phyloP scores from a whole-genome alignment of 176 grass and related monocot genomes.

The Oryza coarctata region DNA sequence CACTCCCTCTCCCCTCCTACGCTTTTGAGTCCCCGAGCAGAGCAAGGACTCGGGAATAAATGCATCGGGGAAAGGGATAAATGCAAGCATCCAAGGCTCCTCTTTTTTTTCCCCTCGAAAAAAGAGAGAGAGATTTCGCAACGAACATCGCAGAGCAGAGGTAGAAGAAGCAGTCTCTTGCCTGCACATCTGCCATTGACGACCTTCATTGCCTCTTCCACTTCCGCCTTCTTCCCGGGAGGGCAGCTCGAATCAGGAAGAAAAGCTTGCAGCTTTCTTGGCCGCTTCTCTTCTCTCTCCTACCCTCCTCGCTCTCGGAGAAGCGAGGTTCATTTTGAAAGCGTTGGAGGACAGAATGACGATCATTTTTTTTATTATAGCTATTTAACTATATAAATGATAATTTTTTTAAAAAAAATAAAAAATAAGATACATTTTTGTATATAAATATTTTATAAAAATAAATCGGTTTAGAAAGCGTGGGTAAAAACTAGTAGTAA shows the following conservation, averaged over 20 bases:
- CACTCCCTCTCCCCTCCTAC: background rate
- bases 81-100: conserved; percentile 45
- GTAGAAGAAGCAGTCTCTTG: background rate
- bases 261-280: background rate
- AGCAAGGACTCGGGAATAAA: background rate
- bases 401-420: no score
- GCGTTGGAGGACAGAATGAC: no score
- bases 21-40: conserved; percentile 1
- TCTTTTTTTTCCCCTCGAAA: background rate
- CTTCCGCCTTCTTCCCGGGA: background rate
- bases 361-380: no score
- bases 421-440: no score
- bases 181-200: background rate
- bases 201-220: background rate
- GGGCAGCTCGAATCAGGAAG: conserved; percentile 5
- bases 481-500: no score
- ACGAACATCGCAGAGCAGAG: background rate
- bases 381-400: no score
- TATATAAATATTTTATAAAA: no score
- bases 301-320: background rate
- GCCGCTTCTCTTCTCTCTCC: background rate
- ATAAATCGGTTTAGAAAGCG: no score
- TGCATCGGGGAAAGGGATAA: conserved; percentile 21
- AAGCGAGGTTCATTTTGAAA: no score
- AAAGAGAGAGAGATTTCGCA: background rate